phyloP scores from a whole-genome alignment of 2,329 filamentous ascomycete genomes.

The Basipetospora chlamydospora region DNA sequence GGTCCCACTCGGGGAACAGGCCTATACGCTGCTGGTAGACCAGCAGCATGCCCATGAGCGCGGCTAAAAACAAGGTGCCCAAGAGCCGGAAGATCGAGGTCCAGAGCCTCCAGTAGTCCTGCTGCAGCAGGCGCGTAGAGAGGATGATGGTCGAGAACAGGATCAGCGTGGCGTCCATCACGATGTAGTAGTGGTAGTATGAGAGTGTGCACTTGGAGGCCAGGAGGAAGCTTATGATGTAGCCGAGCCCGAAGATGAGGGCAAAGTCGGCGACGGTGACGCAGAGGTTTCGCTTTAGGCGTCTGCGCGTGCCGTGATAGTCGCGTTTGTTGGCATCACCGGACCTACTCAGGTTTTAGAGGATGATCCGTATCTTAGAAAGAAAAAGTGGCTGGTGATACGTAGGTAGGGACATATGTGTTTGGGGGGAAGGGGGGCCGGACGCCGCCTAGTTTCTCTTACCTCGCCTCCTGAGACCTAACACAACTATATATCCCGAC shows the following conservation, averaged over 20 bases:
- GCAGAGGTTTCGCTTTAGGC: background rate
- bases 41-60: background rate
- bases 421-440: too few relatives aligned
- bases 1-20: background rate
- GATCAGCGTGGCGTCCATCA: background rate
- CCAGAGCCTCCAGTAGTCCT: background rate
- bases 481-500: too few relatives aligned
- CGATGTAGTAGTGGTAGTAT: background rate
- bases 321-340: too few relatives aligned
- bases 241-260: background rate
- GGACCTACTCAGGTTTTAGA: too few relatives aligned
- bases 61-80: too few relatives aligned
- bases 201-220: background rate
- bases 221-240: background rate
- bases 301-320: background rate
- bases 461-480: too few relatives aligned
- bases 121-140: background rate
- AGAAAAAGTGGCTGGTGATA: too few relatives aligned
- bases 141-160: background rate
- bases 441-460: too few relatives aligned
- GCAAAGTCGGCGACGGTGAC: background rate
- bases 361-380: too few relatives aligned
- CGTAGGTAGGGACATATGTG: too few relatives aligned
- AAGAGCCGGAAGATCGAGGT: too few relatives aligned
- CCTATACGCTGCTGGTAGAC: background rate